Conservation (phyloP, 345 rosid genomes). For the Capsella bursapastoris region DNA sequence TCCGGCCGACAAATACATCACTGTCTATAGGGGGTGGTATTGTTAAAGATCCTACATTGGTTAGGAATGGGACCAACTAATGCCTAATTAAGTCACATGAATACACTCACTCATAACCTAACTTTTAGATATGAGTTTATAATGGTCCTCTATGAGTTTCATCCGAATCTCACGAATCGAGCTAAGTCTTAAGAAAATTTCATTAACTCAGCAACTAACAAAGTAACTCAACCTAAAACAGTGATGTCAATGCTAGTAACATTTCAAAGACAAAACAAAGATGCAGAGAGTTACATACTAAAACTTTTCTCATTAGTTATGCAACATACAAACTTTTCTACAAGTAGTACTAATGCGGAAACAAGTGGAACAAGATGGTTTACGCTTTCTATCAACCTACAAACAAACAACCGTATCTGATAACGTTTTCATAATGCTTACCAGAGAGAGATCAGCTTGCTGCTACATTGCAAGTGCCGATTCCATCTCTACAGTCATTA, state of each 20-base stretch:
- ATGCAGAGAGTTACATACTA: background rate
- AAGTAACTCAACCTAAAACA: background rate
- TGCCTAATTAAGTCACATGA: background rate
- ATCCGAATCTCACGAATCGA: no score
- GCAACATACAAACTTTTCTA: constrained; percentile 18
- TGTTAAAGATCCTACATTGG: background rate
- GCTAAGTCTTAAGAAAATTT: background rate
- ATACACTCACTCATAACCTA: background rate
- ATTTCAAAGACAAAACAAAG: background rate
- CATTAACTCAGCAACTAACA: background rate
- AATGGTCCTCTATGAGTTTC: no score
- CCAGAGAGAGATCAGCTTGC: constrained; percentile 50
- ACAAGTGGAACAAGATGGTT: constrained; percentile 32
- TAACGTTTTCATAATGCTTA: constrained; percentile 5
- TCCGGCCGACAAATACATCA: background rate
- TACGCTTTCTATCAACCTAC: constrained; percentile 7
- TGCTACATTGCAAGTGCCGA: constrained; percentile 76
- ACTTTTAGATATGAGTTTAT: background rate
- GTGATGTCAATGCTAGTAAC: background rate
- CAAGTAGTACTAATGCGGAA: constrained; percentile 28
- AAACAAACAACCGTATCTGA: constrained; percentile 23
- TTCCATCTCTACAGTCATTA: constrained; percentile 85
- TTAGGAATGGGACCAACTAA: background rate
- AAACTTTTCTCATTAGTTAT: background rate
- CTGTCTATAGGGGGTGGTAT: background rate